phyloP scores from a whole-genome alignment of 768 basidiomycete genomes.

The Coprinellus aureogranulatus region DNA sequence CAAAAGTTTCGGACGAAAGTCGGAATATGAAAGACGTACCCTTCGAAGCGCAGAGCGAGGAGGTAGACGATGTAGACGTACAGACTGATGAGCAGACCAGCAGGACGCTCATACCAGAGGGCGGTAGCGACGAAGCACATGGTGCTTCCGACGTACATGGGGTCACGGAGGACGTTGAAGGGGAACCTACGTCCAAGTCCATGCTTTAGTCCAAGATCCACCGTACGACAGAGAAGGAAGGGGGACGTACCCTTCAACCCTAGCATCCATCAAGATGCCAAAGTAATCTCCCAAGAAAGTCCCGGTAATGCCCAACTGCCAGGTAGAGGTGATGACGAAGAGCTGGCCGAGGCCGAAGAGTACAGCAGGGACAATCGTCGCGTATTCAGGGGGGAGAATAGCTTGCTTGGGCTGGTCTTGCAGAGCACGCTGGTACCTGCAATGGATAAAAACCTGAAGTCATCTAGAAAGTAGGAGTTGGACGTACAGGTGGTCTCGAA shows the following conservation, averaged over 20 bases:
- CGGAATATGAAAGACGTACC: constrained; percentile 50
- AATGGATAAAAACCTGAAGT: neutral
- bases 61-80: constrained; percentile 84
- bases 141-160: constrained; percentile 97
- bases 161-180: constrained; percentile 88
- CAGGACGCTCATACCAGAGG: constrained; percentile 87
- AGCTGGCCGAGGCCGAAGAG: constrained; percentile 73
- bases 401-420: constrained; percentile 68
- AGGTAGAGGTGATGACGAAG: constrained; percentile 88
- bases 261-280: constrained; percentile 80
- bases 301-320: constrained; percentile 88
- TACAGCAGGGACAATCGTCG: constrained; percentile 55
- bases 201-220: no score
- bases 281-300: constrained; percentile 89
- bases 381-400: constrained; percentile 63
- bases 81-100: constrained; percentile 73
- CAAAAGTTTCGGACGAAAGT: neutral
- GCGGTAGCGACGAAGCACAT: constrained; percentile 85
- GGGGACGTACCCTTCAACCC: constrained; percentile 86
- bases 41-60: constrained; percentile 85
- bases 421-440: constrained; percentile 77
- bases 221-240: no score
- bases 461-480: neutral
- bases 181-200: no score
- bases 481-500: constrained; percentile 83